phyloP scores from a whole-genome alignment of 2,329 filamentous ascomycete genomes.

The Curvularia lunata region DNA sequence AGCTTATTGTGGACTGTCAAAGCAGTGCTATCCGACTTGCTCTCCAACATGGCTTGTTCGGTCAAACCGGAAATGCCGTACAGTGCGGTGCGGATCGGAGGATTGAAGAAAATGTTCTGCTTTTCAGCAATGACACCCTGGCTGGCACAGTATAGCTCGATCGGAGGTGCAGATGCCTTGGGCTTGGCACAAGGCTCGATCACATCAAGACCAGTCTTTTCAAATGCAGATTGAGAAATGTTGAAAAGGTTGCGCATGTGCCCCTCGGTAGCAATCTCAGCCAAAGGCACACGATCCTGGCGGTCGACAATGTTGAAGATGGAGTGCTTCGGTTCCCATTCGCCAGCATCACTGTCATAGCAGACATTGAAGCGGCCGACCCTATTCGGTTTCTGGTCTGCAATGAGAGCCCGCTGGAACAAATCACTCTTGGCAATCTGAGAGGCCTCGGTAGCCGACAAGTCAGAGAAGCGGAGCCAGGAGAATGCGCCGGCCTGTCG shows the following conservation, averaged over 20 bases:
- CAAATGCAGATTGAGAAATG: conserved; percentile 70
- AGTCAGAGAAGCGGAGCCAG: conserved; percentile 86
- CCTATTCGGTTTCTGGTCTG: conserved; percentile 60
- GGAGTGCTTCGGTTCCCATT: conserved; percentile 74
- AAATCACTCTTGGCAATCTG: conserved; percentile 71
- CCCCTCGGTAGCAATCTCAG: conserved; percentile 74
- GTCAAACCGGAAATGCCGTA: conserved; percentile 69
- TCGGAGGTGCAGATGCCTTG: conserved; percentile 82
- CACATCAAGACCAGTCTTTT: conserved; percentile 72
- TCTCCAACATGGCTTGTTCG: conserved; percentile 76
- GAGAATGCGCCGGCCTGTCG: conserved; percentile 74
- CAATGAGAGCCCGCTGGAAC: conserved; percentile 74
- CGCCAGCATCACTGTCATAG: conserved; percentile 70
- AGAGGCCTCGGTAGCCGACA: conserved; percentile 75
- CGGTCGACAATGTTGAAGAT: conserved; percentile 81
- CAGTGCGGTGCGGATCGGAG: conserved; percentile 73
- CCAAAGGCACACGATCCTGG: conserved; percentile 69
- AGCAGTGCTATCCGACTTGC: conserved; percentile 69
- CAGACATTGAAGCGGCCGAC: conserved; percentile 70
- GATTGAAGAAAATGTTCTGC: conserved; percentile 79
- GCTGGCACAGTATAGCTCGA: conserved; percentile 78
- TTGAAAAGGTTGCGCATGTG: conserved; percentile 78
- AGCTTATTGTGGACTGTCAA: conserved; percentile 72
- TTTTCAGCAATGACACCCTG: conserved; percentile 69
- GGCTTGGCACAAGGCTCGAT: conserved; percentile 83